Base-by-base conservation (phyloP, 2,329 filamentous ascomycete species). In the Ophiocordyceps camponoti-saundersi region DNA sequence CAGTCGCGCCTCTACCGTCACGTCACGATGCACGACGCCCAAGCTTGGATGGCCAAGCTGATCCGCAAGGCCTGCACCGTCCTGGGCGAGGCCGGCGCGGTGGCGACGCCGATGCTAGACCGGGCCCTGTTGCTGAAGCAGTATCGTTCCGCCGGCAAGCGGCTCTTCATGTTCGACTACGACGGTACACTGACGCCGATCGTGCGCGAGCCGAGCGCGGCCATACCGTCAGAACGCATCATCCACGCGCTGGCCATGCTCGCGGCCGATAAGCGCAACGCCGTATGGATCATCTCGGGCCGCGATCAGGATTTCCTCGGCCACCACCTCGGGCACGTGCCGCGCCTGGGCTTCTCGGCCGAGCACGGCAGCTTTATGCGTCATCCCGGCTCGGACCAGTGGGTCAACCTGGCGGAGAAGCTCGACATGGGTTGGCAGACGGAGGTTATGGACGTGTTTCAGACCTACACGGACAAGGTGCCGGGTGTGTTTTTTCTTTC, bases 121-220 rank as follows among this genome's bases (percentile, higher is more conserved):
- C 80, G 80, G 34, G 71, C 79, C 3, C 71, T 78, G 51, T 65
- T 95, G 53, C 69, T 94, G 36, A 68, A 73, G 47, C 80, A 81
- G 50, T 96, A 95, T 63, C 77, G 79, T 50, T 69, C 74, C 39
- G 80, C 87, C 3, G 75, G 75, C 51, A 86, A 85, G 64, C 80
- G 92, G 12, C 71, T 98, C 3, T 95, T 96, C 69, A 90, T 98
- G 85, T 95, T 96, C 60, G 92, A 98, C 66, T 98, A 98, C 58
- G 92, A 98, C 61, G 92, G 92, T 44, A 98, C 92, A 0, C 74
- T 98, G 47, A 96, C 92, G 3, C 86, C 89, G 0, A 96, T 98
- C 56, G 92, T 96, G 47, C 82, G 84, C 55, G 88, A 96, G 57
- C 92, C 92, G 2, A 81, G 83, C 53, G 81, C 87, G 6, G 92